Evolutionary conservation across 768 basidiomycete genomes (phyloP), one percentile per base, ranked within the genome.

Genomic region (Polyporus arcularius): DNA sequence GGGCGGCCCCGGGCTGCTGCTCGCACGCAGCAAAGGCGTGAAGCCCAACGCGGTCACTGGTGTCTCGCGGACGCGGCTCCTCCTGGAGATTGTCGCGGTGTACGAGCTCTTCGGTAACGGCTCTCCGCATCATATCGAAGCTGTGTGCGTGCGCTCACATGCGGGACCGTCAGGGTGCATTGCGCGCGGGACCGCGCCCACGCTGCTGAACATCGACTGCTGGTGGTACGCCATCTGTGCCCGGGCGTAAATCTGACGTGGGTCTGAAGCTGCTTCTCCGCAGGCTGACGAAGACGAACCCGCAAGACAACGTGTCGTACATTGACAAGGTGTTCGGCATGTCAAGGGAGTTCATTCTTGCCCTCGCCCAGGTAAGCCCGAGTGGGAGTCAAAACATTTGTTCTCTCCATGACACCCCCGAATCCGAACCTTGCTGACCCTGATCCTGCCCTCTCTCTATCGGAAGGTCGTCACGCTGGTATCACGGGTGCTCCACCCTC

Each of bases 311-410:
- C 46, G 57, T 63, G 56, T 77, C 78, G 58, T 76, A 75, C 46
- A 74, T 80, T 46, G 81, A 83, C 67, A 78, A 73, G 63, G 76
- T 76, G 57, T 78, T 80, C 68, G 81, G 80, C 46, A 75, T 74
- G 57, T 74, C 71, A 41, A 73, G 73, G 53, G 57, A 56, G 38
- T 65, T 71, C 50, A 58, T 74, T 15, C 67, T 69, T 16, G 47
- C 70, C 41, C 67, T 74, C 39, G 71, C 73, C 48, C 64, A 70
- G 62, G 71, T 75, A 58, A 54, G 70, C 63, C 21, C 26, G 28
- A 38, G 15, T 42, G 14, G 53, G 48, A 16, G n/a, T 47, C 42
- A 26, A 26, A 26, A 26, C 21, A 26, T 26, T 26, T 26, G 21
- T 26, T 26, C 39, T 11, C 16, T 15, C 32, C 32, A 45, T n/a